phyloP scores from a whole-genome alignment of 2,329 filamentous ascomycete genomes.

The Gyromitra esculenta region DNA sequence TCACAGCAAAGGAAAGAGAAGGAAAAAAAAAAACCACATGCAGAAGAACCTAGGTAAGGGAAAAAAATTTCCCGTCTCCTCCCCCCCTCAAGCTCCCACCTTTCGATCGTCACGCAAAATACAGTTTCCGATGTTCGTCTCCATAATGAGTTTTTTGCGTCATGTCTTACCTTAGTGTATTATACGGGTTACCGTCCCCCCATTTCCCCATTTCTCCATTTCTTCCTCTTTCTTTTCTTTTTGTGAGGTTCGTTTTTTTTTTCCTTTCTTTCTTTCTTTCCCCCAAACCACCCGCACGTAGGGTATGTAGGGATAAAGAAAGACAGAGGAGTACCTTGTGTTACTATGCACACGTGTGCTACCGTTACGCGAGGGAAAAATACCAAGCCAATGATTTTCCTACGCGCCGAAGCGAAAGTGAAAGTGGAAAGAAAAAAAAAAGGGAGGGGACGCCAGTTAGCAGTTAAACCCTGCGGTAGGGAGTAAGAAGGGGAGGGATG shows the following conservation, averaged over 20 bases:
- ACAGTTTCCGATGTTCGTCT: background rate
- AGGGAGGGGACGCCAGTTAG: no score
- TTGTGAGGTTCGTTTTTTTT: background rate
- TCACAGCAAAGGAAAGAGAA: background rate
- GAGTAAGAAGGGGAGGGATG: no score
- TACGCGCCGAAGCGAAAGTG: no score
- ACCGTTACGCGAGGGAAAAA: conserved; percentile 19
- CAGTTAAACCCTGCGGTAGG: no score
- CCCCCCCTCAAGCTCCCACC: background rate
- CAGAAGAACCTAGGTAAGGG: background rate
- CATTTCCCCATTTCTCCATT: background rate
- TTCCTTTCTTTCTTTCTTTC: background rate
- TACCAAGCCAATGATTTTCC: background rate
- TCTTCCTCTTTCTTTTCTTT: background rate
- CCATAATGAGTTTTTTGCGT: background rate
- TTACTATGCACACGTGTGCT: conserved; percentile 16
- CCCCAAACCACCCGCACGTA: background rate
- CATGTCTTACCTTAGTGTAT: background rate
- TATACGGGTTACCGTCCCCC: background rate
- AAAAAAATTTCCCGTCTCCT: background rate
- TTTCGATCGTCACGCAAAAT: conserved; percentile 18
- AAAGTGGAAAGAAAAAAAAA: no score
- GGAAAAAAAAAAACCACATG: background rate
- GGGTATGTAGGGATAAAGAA: no score
- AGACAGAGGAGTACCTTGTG: background rate